These are phyloP conservation scores for Euphorbia schlechtendalii DNA, from an alignment of 441 rosid species.

Conservation along the genomic window DNA sequence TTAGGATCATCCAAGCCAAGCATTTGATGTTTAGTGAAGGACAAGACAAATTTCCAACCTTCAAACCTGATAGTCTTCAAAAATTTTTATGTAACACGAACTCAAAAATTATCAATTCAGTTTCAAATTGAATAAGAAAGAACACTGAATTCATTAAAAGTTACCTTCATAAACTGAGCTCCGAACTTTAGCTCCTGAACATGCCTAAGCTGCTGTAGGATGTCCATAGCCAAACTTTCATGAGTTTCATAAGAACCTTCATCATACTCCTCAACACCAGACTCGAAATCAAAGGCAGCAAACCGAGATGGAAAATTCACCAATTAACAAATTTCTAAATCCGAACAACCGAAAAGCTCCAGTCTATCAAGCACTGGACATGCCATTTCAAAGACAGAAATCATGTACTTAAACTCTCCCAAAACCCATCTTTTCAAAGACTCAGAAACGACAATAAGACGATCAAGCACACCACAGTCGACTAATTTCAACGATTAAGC, in stretches of 20 bases:
- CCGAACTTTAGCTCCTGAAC: not conserved
- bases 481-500: conserved; percentile 6
- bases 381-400: not conserved
- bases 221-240: not conserved
- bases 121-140: too few species aligned
- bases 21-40: too few species aligned
- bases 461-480: not conserved
- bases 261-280: not conserved
- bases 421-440: too few species aligned
- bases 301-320: not conserved
- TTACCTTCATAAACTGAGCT: not conserved
- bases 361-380: not conserved
- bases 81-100: not conserved
- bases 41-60: not conserved
- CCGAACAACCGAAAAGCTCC: too few species aligned
- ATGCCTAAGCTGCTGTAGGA: not conserved
- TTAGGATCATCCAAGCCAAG: too few species aligned
- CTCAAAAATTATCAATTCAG: not conserved
- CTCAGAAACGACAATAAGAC: not conserved
- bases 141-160: too few species aligned
- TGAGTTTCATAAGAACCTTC: too few species aligned
- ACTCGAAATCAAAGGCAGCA: not conserved
- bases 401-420: not conserved
- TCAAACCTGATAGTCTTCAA: not conserved
- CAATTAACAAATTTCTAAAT: not conserved